phyloP scores from a whole-genome alignment of 2,329 filamentous ascomycete species.

The Aspergillus tubingensis region DNA sequence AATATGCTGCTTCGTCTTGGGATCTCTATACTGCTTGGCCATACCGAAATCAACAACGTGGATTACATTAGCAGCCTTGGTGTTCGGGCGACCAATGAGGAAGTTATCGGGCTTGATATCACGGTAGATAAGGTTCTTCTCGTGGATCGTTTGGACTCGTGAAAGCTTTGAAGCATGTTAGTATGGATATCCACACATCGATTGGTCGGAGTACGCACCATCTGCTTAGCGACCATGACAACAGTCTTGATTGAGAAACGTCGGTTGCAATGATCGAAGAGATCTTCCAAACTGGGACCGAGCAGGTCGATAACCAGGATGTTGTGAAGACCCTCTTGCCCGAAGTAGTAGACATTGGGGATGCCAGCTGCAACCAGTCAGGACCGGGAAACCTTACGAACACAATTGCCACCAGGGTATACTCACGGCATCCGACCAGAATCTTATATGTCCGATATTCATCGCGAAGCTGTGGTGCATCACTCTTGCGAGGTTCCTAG shows the following conservation, averaged over 20 bases:
- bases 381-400: constrained; percentile 20
- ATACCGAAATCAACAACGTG: constrained; percentile 99
- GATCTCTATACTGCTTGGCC: constrained; percentile 98
- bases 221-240: constrained; percentile 98
- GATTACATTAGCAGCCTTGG: constrained; percentile 95
- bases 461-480: constrained; percentile 95
- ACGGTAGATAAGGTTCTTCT: constrained; percentile 98
- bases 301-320: constrained; percentile 97
- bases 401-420: constrained; percentile 17
- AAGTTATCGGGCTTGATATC: constrained; percentile 99
- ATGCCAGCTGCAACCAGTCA: constrained; percentile 73
- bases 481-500: constrained; percentile 98
- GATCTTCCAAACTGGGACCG: constrained; percentile 89
- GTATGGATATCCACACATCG: background rate
- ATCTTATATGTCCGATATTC: constrained; percentile 99
- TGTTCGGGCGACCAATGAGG: constrained; percentile 86
- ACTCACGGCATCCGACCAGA: constrained; percentile 96
- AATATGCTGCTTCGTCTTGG: constrained; percentile 98
- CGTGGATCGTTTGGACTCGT: constrained; percentile 90
- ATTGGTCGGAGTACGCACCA: constrained; percentile 59
- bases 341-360: constrained; percentile 99
- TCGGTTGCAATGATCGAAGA: constrained; percentile 96
- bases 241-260: constrained; percentile 97
- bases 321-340: constrained; percentile 97
- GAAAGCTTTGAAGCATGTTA: constrained; percentile 64